These are phyloP conservation scores for Aspergillus nomiae DNA, from an alignment of 2,329 filamentous ascomycete species.

Conservation along the genomic window DNA sequence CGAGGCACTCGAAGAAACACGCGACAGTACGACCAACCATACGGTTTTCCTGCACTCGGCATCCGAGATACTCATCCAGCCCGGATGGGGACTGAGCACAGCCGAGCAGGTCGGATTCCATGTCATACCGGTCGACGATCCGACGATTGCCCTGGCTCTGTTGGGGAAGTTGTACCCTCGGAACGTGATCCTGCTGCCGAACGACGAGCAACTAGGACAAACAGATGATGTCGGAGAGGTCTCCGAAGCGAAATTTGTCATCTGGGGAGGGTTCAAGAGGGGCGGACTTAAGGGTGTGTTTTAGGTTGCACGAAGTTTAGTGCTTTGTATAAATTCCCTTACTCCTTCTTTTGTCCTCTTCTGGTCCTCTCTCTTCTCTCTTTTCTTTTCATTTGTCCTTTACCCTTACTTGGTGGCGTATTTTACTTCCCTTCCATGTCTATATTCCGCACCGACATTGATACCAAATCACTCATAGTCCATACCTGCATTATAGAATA, in stretches of 20 bases:
- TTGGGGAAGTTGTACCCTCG: constrained; percentile 27
- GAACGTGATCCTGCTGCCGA: constrained; percentile 22
- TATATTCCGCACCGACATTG: no score
- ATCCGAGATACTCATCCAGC: neutral
- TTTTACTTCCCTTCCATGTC: no score
- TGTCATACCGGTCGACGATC: constrained; percentile 17
- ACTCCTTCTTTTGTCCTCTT: no score
- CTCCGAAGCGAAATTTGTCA: constrained; percentile 22
- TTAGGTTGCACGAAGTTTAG: neutral
- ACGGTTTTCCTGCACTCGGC: constrained; percentile 3
- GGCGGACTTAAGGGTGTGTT: constrained; percentile 10
- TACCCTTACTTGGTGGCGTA: no score
- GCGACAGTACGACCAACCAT: neutral
- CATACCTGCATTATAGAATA: no score
- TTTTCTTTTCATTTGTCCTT: neutral
- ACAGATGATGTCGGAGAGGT: constrained; percentile 20
- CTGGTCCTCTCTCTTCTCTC: neutral
- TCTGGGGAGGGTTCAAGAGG: constrained; percentile 21
- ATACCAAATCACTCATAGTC: no score
- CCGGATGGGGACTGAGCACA: constrained; percentile 8
- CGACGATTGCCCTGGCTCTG: constrained; percentile 19
- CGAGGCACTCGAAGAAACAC: neutral
- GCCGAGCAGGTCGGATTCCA: constrained; percentile 20
- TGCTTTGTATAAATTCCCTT: no score
- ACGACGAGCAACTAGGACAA: constrained; percentile 6